Evolutionary conservation across 176 grass and related monocot species (phyloP).

Genomic region (Carex littledalei): DNA sequence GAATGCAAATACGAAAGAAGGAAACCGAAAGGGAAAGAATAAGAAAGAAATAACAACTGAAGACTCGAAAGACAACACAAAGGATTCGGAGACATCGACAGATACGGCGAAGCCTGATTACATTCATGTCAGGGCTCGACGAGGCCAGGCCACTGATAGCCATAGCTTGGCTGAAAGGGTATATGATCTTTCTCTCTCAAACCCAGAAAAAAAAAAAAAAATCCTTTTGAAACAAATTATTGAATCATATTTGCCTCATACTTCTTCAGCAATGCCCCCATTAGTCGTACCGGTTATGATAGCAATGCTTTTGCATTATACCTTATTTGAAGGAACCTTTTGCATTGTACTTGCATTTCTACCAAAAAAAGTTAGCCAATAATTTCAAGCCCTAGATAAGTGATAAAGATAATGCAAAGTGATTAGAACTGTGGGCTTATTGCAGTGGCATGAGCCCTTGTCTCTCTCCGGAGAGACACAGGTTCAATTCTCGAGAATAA

Average conservation of each 20-base stretch:
- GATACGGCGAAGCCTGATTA: slow-evolving; percentile 55
- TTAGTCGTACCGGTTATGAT: neutral
- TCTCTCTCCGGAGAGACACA: no score
- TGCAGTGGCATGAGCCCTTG: no score
- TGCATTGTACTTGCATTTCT: neutral
- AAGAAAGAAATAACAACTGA: slow-evolving; percentile 42
- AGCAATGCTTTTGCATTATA: neutral
- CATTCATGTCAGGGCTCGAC: slow-evolving; percentile 92
- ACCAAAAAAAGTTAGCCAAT: no score
- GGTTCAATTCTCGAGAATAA: no score
- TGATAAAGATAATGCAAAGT: no score
- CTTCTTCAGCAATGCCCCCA: neutral
- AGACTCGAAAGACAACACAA: slow-evolving; percentile 23
- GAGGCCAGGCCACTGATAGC: slow-evolving; percentile 96
- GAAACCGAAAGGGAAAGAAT: slow-evolving; percentile 28
- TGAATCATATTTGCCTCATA: neutral
- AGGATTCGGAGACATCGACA: neutral
- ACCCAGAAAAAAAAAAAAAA: neutral
- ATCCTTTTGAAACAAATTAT: neutral
- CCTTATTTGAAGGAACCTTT: neutral
- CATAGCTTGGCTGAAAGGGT: slow-evolving; percentile 98
- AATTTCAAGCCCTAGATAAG: no score
- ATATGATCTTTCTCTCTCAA: slow-evolving; percentile 1
- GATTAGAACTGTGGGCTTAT: no score
- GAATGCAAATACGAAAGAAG: slow-evolving; percentile 3